Base-by-base conservation (phyloP, 2,329 filamentous ascomycete species). In the Diaporthe sp. region DNA sequence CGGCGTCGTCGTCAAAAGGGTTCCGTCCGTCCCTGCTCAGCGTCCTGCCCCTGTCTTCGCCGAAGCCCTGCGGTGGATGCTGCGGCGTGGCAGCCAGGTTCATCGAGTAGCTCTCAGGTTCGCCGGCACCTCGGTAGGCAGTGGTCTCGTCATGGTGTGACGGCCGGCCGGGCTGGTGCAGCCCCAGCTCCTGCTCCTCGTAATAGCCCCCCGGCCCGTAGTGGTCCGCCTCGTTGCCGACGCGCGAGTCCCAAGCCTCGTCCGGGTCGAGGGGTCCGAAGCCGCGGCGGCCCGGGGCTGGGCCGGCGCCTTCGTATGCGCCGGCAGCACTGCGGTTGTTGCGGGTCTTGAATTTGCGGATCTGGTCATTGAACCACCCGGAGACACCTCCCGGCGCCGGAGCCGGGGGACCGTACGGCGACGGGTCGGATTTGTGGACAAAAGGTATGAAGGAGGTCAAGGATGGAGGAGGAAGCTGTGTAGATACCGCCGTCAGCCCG, bases 241-340 rank as follows among this genome's bases (percentile, higher is more conserved):
- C 94, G 75, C 94, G 88, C 76, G 94, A 85, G 84, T 97, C 94
- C 95, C 95, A 97, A 2, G 94, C 94, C 80, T 96, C 94, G 81
- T 97, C 94, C 1, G 94, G 94, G 79, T 97, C 94, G 59, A 95
- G 88, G 5, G 91, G 87, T 2, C 92, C 91, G 81, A 93, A 92
- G 30, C 91, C 91, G 71, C 89, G 83, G 71, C 87, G 86, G 72
- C 86, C 84, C 44, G 82, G 76, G 27, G 79, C 79, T 71, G 82
- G 82, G 51, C 80, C 79, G 68, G 82, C 83, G 74, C 82, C 86
- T 78, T 95, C 94, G 85, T 95, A 95, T 61, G 92, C 92, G 77
- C 93, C 94, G 2, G 89, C 86, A 0, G 93, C 93, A 51, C 90
- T 91, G 70, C 92, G 90, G 77, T 87, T 90, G 81, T 91, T 91